Conservation (phyloP, 169 alveolate species). For the Cytauxzoon felis region DNA sequence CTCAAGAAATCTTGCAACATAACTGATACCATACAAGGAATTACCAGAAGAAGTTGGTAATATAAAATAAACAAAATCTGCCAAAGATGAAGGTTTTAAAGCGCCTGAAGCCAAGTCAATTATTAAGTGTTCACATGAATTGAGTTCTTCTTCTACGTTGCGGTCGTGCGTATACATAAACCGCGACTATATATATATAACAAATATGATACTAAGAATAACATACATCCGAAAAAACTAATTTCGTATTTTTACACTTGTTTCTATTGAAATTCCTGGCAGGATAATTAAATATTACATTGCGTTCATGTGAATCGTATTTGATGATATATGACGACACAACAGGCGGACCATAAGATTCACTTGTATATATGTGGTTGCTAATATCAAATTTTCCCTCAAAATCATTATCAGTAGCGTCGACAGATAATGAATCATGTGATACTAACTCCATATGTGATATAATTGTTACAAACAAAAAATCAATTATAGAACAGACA, state of each 20-base stretch:
- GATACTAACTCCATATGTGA: too few relatives aligned
- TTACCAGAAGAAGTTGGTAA: conserved; percentile 56
- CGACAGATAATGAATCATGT: too few relatives aligned
- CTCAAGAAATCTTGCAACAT: conserved; percentile 18
- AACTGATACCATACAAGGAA: conserved; percentile 54
- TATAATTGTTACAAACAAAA: too few relatives aligned
- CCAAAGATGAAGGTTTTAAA: conserved; percentile 19
- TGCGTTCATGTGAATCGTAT: not conserved
- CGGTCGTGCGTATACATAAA: conserved; percentile 15
- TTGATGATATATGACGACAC: conserved; percentile 5
- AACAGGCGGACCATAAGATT: conserved; percentile 7
- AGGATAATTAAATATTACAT: not conserved
- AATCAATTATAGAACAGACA: too few relatives aligned
- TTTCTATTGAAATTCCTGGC: not conserved
- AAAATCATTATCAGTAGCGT: too few relatives aligned
- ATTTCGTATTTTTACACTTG: not conserved
- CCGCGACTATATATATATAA: not conserved
- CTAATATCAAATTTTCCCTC: too few relatives aligned
- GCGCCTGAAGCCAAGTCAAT: conserved; percentile 49
- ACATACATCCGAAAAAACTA: not conserved
- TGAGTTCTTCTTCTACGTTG: conserved; percentile 28
- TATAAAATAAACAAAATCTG: conserved; percentile 44
- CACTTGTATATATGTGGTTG: not conserved
- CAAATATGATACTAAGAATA: not conserved
- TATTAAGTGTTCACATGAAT: conserved; percentile 23